Base-by-base conservation (phyloP, 768 basidiomycete species). In the Cyclocybe cylindracea region DNA sequence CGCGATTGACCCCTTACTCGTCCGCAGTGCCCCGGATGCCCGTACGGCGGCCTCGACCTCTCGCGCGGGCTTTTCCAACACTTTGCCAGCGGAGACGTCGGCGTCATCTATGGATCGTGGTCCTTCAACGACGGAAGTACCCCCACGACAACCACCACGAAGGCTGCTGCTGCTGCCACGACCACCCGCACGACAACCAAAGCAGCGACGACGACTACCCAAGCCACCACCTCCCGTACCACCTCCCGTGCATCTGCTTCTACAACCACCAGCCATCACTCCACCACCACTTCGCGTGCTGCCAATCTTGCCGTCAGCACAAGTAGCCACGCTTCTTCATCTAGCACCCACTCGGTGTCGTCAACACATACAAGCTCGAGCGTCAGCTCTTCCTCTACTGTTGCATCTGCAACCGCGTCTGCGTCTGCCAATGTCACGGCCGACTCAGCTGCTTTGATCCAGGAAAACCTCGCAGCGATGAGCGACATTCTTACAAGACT, bases 91-190 rank as follows among this genome's bases (percentile, higher is more conserved):
- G 59, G 72, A 41, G 61, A 60, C 36, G 64, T 38, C 2, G 90
- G 89, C 39, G 78, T 86, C 5, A 59, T 91, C 45, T 78, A 77
- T 55, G 86, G 84, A 44, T 58, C 64, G 6, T 92, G 89, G 89
- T 74, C 64, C 55, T 85, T 72, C 70, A 69, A 70, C 48, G 79
- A 62, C 44, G 70, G 64, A 10, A 58, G 10, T 5, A 46, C 51
- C 33, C 56, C 70, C n/a, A 46, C 53, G 48, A 60, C 65, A 39
- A 56, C 66, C 39, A 60, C 68, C 10, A 66, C 71, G 29, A 60
- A 65, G 35, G 57, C 62, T 24, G 81, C 42, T 74, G 88, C 42
- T 88, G 87, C 67, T 54, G 66, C 29, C 76, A 70, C 73, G 85
- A 88, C 61, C 76, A 75, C 9, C 4, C 48, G 16, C 56, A 69